Evolutionary conservation across 2,329 filamentous ascomycete genomes (phyloP).

Genomic region (Leptographium flavum): DNA sequence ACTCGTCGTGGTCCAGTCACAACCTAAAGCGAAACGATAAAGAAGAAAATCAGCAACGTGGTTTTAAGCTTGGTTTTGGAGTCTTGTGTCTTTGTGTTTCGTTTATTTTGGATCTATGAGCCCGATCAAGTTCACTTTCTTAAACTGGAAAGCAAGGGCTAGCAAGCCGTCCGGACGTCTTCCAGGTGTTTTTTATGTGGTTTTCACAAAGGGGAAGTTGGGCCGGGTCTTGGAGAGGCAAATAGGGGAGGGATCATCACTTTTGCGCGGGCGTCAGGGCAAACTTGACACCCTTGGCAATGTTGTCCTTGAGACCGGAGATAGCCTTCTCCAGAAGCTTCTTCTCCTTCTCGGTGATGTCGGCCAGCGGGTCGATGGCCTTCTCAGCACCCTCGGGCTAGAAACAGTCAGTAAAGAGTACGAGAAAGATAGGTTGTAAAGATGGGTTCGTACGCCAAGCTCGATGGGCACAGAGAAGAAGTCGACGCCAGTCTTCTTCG

Average conservation of each 20-base stretch:
- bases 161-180: no score
- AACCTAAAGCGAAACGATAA: constrained; percentile 14
- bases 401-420: constrained; percentile 17
- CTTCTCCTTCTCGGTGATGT: constrained; percentile 78
- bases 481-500: constrained; percentile 69
- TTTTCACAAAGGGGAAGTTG: background rate
- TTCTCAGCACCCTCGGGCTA: constrained; percentile 77
- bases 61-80: background rate
- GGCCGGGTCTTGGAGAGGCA: background rate
- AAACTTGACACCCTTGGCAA: constrained; percentile 85
- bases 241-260: constrained; percentile 39
- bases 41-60: constrained; percentile 15
- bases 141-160: background rate
- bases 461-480: constrained; percentile 96
- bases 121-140: background rate
- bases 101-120: constrained; percentile 9
- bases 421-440: background rate
- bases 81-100: constrained; percentile 7
- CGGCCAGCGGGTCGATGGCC: constrained; percentile 63
- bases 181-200: no score
- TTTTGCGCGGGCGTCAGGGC: constrained; percentile 77
- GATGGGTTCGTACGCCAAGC: constrained; percentile 61
- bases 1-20: constrained; percentile 10
- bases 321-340: constrained; percentile 63
- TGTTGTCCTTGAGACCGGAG: constrained; percentile 78